Evolutionary conservation across 2,329 filamentous ascomycete genomes (phyloP).

Genomic region (Pleoardoris graminearum): DNA sequence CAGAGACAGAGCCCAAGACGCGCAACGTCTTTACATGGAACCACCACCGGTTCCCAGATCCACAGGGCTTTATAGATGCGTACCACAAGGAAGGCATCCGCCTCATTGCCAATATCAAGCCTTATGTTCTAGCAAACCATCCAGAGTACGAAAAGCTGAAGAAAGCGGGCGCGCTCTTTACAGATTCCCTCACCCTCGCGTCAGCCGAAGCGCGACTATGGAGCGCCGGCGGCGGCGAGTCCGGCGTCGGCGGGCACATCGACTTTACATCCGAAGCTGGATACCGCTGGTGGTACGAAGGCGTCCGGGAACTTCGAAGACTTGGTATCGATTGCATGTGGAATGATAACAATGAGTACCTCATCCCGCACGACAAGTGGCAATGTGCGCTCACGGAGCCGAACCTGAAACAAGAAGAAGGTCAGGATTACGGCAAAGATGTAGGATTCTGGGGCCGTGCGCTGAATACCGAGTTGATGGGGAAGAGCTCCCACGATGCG

Average conservation of each 20-base stretch:
- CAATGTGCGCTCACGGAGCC: slow-evolving; percentile 59
- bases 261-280: slow-evolving; percentile 71
- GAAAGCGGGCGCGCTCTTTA: slow-evolving; percentile 65
- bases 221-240: slow-evolving; percentile 73
- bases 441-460: slow-evolving; percentile 72
- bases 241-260: slow-evolving; percentile 70
- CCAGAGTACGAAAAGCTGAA: slow-evolving; percentile 66
- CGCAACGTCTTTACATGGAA: slow-evolving; percentile 76
- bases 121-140: slow-evolving; percentile 69
- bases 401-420: slow-evolving; percentile 33
- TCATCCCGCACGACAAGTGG: slow-evolving; percentile 68
- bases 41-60: slow-evolving; percentile 68
- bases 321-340: slow-evolving; percentile 73
- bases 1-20: slow-evolving; percentile 68
- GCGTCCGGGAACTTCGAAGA: slow-evolving; percentile 63
- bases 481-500: slow-evolving; percentile 70
- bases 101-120: slow-evolving; percentile 72
- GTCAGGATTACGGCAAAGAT: slow-evolving; percentile 48
- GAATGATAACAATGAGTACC: slow-evolving; percentile 81
- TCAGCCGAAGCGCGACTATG: slow-evolving; percentile 66
- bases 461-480: slow-evolving; percentile 71
- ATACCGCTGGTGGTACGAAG: slow-evolving; percentile 73
- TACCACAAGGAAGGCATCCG: slow-evolving; percentile 68
- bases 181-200: slow-evolving; percentile 53
- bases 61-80: slow-evolving; percentile 63